phyloP scores from a whole-genome alignment of 148 eudicot genomes.

The Rhododendron vialii region DNA sequence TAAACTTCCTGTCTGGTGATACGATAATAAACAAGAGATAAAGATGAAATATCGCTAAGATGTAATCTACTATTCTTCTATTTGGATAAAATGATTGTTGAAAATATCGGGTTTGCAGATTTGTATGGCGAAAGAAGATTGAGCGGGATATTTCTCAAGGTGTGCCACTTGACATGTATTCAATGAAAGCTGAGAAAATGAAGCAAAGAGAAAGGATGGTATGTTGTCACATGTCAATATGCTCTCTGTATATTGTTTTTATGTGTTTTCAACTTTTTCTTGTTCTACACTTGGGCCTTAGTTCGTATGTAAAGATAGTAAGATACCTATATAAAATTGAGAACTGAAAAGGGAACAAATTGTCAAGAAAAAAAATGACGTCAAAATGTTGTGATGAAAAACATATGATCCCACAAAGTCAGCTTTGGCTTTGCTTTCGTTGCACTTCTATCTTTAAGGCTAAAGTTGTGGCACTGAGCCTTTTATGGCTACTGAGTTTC shows the following conservation, averaged over 20 bases:
- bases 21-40: slow-evolving; percentile 2
- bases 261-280: neutral
- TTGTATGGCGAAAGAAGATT: slow-evolving; percentile 92
- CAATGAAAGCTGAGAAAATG: slow-evolving; percentile 71
- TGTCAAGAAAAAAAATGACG: neutral
- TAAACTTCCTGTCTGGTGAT: neutral
- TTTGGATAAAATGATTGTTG: slow-evolving; percentile 3
- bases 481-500: neutral
- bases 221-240: neutral
- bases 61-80: neutral
- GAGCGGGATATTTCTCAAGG: slow-evolving; percentile 67
- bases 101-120: slow-evolving; percentile 31
- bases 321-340: neutral
- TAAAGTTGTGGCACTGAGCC: neutral
- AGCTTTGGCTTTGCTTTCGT: neutral
- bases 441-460: neutral
- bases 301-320: neutral
- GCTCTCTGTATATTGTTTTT: neutral
- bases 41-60: neutral
- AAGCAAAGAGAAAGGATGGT: slow-evolving; percentile 80
- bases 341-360: neutral
- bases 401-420: neutral
- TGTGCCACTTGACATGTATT: slow-evolving; percentile 62
- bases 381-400: neutral
- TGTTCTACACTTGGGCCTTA: neutral